These are phyloP conservation scores for Pythium sp. DNA, from an alignment of 352 stramenopile species.

Conservation along the genomic window DNA sequence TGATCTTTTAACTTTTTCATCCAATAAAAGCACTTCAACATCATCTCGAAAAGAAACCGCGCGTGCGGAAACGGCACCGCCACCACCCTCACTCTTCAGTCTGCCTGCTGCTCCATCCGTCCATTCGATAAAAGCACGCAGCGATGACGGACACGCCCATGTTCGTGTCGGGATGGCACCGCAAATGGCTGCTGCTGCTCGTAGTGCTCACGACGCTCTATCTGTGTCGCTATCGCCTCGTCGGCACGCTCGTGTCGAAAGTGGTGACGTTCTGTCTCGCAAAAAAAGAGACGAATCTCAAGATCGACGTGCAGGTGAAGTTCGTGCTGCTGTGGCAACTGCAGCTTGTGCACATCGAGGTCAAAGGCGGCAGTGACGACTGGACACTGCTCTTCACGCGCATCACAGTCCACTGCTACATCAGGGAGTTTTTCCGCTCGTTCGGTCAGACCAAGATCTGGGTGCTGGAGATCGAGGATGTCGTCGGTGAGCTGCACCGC, in stretches of 20 bases:
- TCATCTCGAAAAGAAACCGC: background rate
- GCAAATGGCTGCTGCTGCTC: conserved; percentile 57
- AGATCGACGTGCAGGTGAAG: conserved; percentile 35
- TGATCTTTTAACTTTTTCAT: background rate
- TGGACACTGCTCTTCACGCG: conserved; percentile 47
- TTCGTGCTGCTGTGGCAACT: conserved; percentile 44
- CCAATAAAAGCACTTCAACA: background rate
- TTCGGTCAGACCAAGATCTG: conserved; percentile 75
- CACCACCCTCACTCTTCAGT: background rate
- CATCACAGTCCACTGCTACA: conserved; percentile 44
- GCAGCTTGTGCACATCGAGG: conserved; percentile 42
- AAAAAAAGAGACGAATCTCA: conserved; percentile 18
- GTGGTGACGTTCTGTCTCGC: conserved; percentile 34
- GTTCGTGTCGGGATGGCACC: conserved; percentile 46
- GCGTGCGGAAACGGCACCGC: conserved; percentile 3
- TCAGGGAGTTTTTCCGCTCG: conserved; percentile 68
- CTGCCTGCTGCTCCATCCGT: background rate
- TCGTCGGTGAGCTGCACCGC: conserved; percentile 31
- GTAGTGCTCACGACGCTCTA: conserved; percentile 40
- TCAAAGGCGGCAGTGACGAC: conserved; percentile 24
- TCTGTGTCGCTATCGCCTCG: conserved; percentile 52
- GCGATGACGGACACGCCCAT: background rate
- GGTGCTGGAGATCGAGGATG: conserved; percentile 48
- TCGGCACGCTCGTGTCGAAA: conserved; percentile 51
- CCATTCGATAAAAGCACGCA: background rate